Base-by-base conservation (phyloP, 257 asterid species). In the Galeopsis tetrahit region DNA sequence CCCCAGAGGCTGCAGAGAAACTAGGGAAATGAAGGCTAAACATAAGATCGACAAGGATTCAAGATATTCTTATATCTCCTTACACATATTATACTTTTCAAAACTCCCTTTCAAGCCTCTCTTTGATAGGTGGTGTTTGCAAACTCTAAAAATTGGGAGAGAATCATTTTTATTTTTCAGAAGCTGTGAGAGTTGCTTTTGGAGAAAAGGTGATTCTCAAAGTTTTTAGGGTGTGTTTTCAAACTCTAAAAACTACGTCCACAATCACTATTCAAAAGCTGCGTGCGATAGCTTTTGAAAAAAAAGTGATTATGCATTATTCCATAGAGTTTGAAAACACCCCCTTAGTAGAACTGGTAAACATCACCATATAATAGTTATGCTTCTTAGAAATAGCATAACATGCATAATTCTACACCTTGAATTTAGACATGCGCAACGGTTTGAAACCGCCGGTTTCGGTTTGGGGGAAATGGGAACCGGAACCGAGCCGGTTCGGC, bases 81-180 rank as follows among this genome's bases (percentile, higher is more conserved):
- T 39, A 33, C 11, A 13, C 11, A 53, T 10, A 33, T 9, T 60
- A n/a, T 34, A 35, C 66, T 11, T 60, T 34, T 35, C 10, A 5
- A 60, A 6, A 60, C 44, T 46, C 21, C 66, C 61, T 59, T 33
- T 59, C 21, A 59, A 59, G 44, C 43, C 39, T 59, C 28, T 59
- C 44, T 59, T 34, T 33, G 15, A 2, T 55, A 55, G 34, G 5
- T 48, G 15, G 17, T 48, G 55, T 48, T 48, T 48, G 17, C 6
- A 48, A n/a, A 13, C 21, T 13, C 21, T 48, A 48, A 48, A 46
- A 48, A 48, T 6, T 10, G 14, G 51, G 51, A 4, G 6, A 13
- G 17, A 48, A 13, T 48, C 2, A 48, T 48, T 48, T 48, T 9
- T 21, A 21, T 4, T 13, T 13, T 13, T 48, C 1, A 11, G n/a